Evolutionary conservation across 192 early-diverging fungal genomes (phyloP), one percentile per base, ranked within the genome.

Genomic region (Phlyctochytrium planicorne): DNA sequence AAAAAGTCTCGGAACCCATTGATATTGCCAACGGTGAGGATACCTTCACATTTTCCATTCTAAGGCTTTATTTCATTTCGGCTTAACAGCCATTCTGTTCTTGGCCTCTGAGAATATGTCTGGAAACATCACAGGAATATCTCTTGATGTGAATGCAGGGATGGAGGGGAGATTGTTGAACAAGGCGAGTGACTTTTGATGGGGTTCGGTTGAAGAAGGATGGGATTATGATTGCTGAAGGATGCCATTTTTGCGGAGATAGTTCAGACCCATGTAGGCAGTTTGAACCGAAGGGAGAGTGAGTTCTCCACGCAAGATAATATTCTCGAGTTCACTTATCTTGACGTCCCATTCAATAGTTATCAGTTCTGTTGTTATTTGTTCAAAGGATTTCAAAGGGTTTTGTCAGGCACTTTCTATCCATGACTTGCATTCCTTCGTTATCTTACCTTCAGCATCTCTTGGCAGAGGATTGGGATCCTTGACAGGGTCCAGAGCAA

Each of bases 71-170:
- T n/a, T n/a, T n/a, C n/a, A n/a, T n/a, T n/a, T n/a, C n/a, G n/a
- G n/a, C n/a, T n/a, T n/a, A n/a, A 6, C 40, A 25, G 72, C 82
- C 0, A 82, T 87, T 64, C 25, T 83, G 52, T 87, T 82, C 71
- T 66, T 85, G 57, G 65, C 79, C 23, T 70, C 67, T 56, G 78
- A 73, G 60, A 59, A 34, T 3, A 73, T 74, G 36, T 47, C 76
- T 1, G 85, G 83, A 4, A 85, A 87, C 60, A 85, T 87, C 65
- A 85, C 85, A 30, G 85, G 83, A 1, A 72, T 80, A 17, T 75
- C 71, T 1, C 34, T 87, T 20, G 81, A 84, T 66, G 78, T 87
- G 37, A 85, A 85, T 66, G 82, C 71, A 20, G 85, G 85, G 1
- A 83, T 85, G 83, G 83, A 85, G 50, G 82, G 82, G 4, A 67